These are phyloP conservation scores for Lentinula sp. DNA, from an alignment of 768 basidiomycete genomes.

Conservation along the genomic window DNA sequence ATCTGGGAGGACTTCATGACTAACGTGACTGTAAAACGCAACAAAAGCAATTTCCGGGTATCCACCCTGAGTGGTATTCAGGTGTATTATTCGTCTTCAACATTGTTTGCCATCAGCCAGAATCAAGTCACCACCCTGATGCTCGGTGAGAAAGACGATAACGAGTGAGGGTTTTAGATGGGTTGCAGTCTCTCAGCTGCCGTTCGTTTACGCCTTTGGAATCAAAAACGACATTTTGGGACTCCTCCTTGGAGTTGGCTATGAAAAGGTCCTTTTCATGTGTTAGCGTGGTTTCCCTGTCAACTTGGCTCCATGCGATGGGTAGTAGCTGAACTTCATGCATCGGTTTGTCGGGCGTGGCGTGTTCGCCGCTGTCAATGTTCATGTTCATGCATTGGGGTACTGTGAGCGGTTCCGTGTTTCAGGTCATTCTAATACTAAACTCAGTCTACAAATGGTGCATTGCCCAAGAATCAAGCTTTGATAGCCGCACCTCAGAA, in stretches of 20 bases:
- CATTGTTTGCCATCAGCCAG: constrained; percentile 18
- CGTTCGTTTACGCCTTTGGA: constrained; percentile 54
- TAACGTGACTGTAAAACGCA: constrained; percentile 36
- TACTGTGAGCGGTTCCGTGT: constrained; percentile 21
- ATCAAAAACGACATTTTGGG: constrained; percentile 67
- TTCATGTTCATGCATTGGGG: constrained; percentile 37
- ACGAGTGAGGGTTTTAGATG: constrained; percentile 22
- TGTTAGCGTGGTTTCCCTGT: background rate
- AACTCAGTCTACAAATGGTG: constrained; percentile 35
- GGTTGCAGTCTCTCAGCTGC: constrained; percentile 50
- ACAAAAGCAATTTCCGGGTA: constrained; percentile 21
- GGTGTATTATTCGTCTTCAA: constrained; percentile 17
- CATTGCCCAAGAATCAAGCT: constrained; percentile 15
- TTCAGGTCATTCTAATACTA: background rate
- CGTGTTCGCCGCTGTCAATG: constrained; percentile 32
- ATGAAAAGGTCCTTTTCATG: constrained; percentile 5
- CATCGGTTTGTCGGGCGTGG: constrained; percentile 48
- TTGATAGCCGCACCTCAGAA: constrained; percentile 19
- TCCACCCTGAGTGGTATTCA: no score
- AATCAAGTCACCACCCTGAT: constrained; percentile 27
- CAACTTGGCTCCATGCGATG: background rate
- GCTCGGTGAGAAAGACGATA: constrained; percentile 26
- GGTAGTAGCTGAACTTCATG: constrained; percentile 45
- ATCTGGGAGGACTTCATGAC: constrained; percentile 35
- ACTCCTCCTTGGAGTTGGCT: no score